These are phyloP conservation scores for Aspergillus pseudoterreus DNA, from an alignment of 2,329 filamentous ascomycete genomes.

Conservation along the genomic window DNA sequence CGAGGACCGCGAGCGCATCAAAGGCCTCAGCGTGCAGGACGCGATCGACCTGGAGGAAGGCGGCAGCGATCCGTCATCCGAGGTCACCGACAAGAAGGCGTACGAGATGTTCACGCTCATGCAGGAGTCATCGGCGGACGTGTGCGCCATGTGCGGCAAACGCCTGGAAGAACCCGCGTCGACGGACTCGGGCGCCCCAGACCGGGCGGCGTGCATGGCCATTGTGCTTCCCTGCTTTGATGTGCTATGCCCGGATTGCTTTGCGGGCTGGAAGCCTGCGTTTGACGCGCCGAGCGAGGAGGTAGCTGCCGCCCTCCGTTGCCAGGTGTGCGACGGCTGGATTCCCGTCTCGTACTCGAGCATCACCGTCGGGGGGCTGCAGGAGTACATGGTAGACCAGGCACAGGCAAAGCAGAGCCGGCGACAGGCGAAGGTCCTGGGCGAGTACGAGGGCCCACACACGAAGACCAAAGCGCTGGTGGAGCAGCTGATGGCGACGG, in stretches of 20 bases:
- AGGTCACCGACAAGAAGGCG: constrained; percentile 65
- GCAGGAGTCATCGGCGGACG: constrained; percentile 73
- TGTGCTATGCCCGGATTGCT: constrained; percentile 73
- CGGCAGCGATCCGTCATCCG: constrained; percentile 54
- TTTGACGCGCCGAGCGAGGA: constrained; percentile 46
- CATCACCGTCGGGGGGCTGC: constrained; percentile 58
- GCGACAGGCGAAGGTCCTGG: constrained; percentile 58
- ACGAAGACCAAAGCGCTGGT: constrained; percentile 86
- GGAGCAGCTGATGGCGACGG: constrained; percentile 65
- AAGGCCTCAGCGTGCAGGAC: constrained; percentile 76
- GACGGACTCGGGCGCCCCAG: constrained; percentile 47
- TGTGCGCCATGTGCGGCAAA: constrained; percentile 66
- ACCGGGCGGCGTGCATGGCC: constrained; percentile 54
- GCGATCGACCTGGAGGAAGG: constrained; percentile 88
- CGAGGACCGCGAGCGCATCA: constrained; percentile 74
- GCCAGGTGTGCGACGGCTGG: constrained; percentile 64
- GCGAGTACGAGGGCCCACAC: constrained; percentile 77
- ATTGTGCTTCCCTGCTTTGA: constrained; percentile 86
- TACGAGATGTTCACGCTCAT: constrained; percentile 84
- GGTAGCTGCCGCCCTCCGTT: constrained; percentile 49
- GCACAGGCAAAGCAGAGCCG: constrained; percentile 52
- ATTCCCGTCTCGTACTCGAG: constrained; percentile 64
- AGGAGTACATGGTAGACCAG: constrained; percentile 51
- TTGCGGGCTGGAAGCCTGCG: constrained; percentile 56
- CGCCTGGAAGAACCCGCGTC: constrained; percentile 54